Evolutionary conservation across 345 rosid species (phyloP), one percentile per base, ranked within the genome.

Genomic region (Arabidopsis suecica): DNA sequence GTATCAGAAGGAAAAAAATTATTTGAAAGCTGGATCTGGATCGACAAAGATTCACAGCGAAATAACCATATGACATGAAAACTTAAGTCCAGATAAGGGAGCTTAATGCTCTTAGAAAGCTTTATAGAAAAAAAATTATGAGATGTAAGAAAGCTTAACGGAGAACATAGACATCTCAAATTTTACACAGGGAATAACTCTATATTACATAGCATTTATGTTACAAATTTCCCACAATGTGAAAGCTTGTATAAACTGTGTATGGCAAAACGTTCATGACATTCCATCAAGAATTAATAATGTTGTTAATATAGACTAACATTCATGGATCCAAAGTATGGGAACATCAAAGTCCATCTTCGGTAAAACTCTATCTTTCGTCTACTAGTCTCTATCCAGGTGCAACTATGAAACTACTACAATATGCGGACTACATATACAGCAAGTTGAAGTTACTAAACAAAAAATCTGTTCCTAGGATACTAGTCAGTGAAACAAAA

Each of bases 21-120:
- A 44, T 5, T 6, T 14, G 22, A 62, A 28, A 28, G 23, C 42
- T 47, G 23, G 16, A 18, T 30, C 3, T n/a, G 23, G 9, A 66
- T 14, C 47, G 10, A 47, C 9, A 33, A 9, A 36, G 38, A 23
- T 50, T 25, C 9, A 69, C 42, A 51, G 47, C 2, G 0, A 9
- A 32, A 68, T 30, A 37, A 10, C 25, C 25, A 68, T 55, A 54
- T 14, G 18, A 68, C 6, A 54, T 68, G 33, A 23, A 37, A 68
- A 20, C 34, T 32, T 3, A 20, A n/a, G 32, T 55, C 20, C 60
- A 67, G 14, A 67, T 51, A 36, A 36, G 14, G 14, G 23, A 50
- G 13, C 36, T 22, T 36, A 20, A 25, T 65, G 18, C 3, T 51
- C 32, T 10, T 11, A 48, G 60, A 37, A 14, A 53, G 14, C 25